These are phyloP conservation scores for Chamaenerion angustifolium DNA, from an alignment of 345 rosid species.

Conservation along the genomic window DNA sequence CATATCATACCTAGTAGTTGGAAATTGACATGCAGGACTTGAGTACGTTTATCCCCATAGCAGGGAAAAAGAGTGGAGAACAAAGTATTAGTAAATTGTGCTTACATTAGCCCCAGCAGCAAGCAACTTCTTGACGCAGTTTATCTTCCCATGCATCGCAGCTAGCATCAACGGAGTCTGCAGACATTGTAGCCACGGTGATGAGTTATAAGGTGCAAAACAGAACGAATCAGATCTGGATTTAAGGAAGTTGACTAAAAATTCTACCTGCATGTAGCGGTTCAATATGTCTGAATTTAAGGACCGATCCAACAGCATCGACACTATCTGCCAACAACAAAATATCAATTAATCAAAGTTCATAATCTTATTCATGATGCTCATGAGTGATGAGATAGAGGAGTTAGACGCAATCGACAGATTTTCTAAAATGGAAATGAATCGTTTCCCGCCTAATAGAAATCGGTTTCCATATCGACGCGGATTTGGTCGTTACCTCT, in stretches of 20 bases:
- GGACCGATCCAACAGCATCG: constrained; percentile 59
- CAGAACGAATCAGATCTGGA: not conserved
- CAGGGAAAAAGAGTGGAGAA: not conserved
- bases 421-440: no score
- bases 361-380: no score
- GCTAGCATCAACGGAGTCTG: constrained; percentile 98
- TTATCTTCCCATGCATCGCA: constrained; percentile 87
- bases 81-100: constrained; percentile 1
- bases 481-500: constrained; percentile 38
- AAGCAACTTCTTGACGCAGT: constrained; percentile 68
- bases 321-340: constrained; percentile 42
- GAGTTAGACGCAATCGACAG: no score
- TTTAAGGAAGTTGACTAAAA: not conserved
- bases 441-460: constrained; percentile 3
- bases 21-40: not conserved
- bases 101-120: constrained; percentile 97
- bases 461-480: not conserved
- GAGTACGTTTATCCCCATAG: not conserved
- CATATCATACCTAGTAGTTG: not conserved
- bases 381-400: no score
- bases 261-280: constrained; percentile 77
- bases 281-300: constrained; percentile 67
- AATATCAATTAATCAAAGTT: not conserved
- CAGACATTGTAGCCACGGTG: constrained; percentile 2
- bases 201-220: constrained; percentile 5